A percentile compares a stretch with the other conserved stretches of the same genome.
These are phyloP conservation scores for Cyphellophora attinorum DNA, from an alignment of 2,329 filamentous ascomycete species.

Conservation along the genomic window DNA sequence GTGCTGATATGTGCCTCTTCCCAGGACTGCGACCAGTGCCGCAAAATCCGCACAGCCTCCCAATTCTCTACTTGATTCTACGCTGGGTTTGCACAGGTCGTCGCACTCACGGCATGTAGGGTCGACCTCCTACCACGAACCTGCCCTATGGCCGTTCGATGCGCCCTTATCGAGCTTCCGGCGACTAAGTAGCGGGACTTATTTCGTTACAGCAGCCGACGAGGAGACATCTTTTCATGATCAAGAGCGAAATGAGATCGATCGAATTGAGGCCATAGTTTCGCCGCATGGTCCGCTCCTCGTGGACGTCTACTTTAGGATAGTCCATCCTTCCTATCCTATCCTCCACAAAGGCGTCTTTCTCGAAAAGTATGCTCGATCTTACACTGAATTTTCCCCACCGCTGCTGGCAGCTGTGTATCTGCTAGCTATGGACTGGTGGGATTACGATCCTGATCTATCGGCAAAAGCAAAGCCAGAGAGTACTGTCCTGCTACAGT, in stretches of 20 bases:
- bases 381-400: conserved; percentile 1
- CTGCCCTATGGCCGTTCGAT: background rate
- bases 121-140: conserved; percentile 1
- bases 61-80: background rate
- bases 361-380: conserved; percentile 26
- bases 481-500: background rate
- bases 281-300: conserved; percentile 28
- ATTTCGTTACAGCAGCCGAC: background rate
- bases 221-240: background rate
- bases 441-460: conserved; percentile 38
- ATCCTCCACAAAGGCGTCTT: conserved; percentile 32
- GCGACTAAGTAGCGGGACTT: background rate
- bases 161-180: background rate
- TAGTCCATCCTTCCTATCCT: conserved; percentile 37
- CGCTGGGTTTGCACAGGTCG: conserved; percentile 1
- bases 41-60: background rate
- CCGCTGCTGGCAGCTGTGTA: conserved; percentile 28
- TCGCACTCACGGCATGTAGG: conserved; percentile 1
- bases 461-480: conserved; percentile 1
- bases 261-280: conserved; percentile 2
- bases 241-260: conserved; percentile 2
- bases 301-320: conserved; percentile 35
- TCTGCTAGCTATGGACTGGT: conserved; percentile 76
- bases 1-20: too few species aligned
- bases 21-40: background rate